Conservation (phyloP, 2,329 filamentous ascomycete genomes). For the Penicillium expansum region DNA sequence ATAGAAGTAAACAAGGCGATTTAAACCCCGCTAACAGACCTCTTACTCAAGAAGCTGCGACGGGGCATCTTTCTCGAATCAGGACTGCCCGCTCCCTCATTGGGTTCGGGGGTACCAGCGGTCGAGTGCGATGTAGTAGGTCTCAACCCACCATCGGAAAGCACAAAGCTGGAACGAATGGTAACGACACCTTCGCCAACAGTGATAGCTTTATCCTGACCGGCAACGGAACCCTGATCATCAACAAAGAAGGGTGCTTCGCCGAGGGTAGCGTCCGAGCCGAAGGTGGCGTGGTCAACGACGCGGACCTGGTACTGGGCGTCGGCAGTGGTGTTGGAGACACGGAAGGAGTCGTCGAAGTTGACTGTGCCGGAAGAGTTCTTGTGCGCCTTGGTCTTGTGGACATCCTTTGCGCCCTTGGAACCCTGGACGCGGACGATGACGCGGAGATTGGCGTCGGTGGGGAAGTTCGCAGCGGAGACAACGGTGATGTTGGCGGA, state of each 20-base stretch:
- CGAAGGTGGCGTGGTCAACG: constrained; percentile 81
- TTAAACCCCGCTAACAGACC: constrained; percentile 38
- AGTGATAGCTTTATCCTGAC: constrained; percentile 68
- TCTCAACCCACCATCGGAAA: constrained; percentile 45
- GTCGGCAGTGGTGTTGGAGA: constrained; percentile 70
- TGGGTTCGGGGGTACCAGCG: constrained; percentile 22
- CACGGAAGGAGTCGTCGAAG: constrained; percentile 69
- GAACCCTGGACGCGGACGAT: constrained; percentile 64
- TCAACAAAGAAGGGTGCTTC: constrained; percentile 90
- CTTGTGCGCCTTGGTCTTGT: constrained; percentile 92
- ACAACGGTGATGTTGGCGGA: constrained; percentile 78
- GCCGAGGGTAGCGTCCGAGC: constrained; percentile 77
- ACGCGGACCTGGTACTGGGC: constrained; percentile 82
- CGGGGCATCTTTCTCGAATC: constrained; percentile 42
- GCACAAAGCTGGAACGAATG: constrained; percentile 69
- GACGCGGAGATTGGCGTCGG: constrained; percentile 75
- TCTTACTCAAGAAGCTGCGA: constrained; percentile 49
- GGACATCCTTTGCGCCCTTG: constrained; percentile 71
- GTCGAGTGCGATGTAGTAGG: constrained; percentile 40
- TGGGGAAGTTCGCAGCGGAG: constrained; percentile 73
- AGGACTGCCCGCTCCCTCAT: constrained; percentile 37
- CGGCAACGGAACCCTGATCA: constrained; percentile 64
- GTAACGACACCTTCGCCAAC: constrained; percentile 71
- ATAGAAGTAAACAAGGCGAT: not conserved
- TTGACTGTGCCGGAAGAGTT: constrained; percentile 60